Conservation (phyloP, 2,329 filamentous ascomycete species). For the Colletotrichum filicis region DNA sequence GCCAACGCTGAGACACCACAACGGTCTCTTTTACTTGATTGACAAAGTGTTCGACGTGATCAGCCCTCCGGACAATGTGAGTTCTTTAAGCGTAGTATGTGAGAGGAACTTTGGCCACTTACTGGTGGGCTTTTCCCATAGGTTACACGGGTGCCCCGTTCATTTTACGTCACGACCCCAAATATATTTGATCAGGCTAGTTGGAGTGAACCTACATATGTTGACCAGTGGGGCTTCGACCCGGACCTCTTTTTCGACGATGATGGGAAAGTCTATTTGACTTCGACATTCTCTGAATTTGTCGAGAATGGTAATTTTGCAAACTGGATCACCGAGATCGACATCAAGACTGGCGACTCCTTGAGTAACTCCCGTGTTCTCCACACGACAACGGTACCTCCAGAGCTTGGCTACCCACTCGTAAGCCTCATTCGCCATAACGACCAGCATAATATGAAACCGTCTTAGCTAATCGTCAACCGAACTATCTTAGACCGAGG, state of each 20-base stretch:
- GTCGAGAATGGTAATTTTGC: constrained; percentile 33
- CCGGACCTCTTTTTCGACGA: constrained; percentile 34
- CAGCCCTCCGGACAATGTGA: constrained; percentile 33
- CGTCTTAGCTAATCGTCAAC: constrained; percentile 50
- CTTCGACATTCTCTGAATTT: constrained; percentile 25
- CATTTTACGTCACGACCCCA: constrained; percentile 32
- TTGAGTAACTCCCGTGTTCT: constrained; percentile 29
- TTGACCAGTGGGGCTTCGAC: constrained; percentile 36
- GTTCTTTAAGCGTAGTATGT: background rate
- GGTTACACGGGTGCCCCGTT: constrained; percentile 31
- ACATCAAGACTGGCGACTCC: constrained; percentile 34
- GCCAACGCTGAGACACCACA: constrained; percentile 29
- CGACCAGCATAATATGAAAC: constrained; percentile 49
- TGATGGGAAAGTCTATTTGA: constrained; percentile 33
- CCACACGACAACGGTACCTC: constrained; percentile 32
- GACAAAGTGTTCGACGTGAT: constrained; percentile 33
- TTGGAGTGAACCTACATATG: constrained; percentile 35
- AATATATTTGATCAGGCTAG: constrained; percentile 33
- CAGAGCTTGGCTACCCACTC: constrained; percentile 44
- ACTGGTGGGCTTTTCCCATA: background rate
- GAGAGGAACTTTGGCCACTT: rapidly evolving
- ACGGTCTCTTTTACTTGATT: constrained; percentile 31
- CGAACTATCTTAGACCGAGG: constrained; percentile 10
- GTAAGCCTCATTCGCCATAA: constrained; percentile 48
- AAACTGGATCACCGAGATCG: constrained; percentile 35